These are phyloP conservation scores for Fusarium sp. DNA, from an alignment of 2,329 filamentous ascomycete species.

Conservation along the genomic window DNA sequence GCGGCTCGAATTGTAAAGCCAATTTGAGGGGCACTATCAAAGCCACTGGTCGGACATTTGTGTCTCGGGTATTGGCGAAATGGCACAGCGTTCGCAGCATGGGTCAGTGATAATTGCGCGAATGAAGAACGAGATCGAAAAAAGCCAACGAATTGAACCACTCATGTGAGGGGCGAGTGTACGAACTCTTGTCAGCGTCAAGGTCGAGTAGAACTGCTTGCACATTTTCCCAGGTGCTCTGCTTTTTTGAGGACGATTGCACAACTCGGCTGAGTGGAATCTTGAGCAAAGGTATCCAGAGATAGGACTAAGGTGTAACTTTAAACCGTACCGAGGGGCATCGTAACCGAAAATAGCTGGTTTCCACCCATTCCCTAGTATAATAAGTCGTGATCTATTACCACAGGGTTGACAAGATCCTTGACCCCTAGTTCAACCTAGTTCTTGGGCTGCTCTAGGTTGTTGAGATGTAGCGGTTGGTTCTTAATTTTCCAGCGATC, in stretches of 20 bases:
- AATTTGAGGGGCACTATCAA: conserved; percentile 20
- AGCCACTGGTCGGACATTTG: conserved; percentile 37
- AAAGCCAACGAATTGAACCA: conserved; percentile 8
- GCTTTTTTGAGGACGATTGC: neutral
- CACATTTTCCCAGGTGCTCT: neutral
- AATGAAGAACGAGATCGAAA: conserved; percentile 20
- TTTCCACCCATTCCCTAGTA: conserved; percentile 11
- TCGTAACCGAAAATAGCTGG: conserved; percentile 15
- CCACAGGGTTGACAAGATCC: conserved; percentile 14
- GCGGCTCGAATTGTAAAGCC: conserved; percentile 26
- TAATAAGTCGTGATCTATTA: conserved; percentile 10
- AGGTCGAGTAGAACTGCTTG: neutral
- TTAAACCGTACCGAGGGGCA: conserved; percentile 14
- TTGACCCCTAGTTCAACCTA: conserved; percentile 10
- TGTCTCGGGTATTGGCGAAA: conserved; percentile 39
- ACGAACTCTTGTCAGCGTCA: neutral
- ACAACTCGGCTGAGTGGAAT: conserved; percentile 3
- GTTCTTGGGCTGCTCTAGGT: conserved; percentile 12
- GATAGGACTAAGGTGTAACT: neutral
- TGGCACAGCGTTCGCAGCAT: conserved; percentile 27
- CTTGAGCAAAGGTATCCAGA: conserved; percentile 1
- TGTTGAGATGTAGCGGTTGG: conserved; percentile 23
- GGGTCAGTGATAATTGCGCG: conserved; percentile 29
- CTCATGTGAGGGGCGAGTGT: neutral
- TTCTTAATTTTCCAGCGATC: conserved; percentile 39